Base-by-base conservation (phyloP, 306 rosid genomes). In the Casuarina equisetifolia region DNA sequence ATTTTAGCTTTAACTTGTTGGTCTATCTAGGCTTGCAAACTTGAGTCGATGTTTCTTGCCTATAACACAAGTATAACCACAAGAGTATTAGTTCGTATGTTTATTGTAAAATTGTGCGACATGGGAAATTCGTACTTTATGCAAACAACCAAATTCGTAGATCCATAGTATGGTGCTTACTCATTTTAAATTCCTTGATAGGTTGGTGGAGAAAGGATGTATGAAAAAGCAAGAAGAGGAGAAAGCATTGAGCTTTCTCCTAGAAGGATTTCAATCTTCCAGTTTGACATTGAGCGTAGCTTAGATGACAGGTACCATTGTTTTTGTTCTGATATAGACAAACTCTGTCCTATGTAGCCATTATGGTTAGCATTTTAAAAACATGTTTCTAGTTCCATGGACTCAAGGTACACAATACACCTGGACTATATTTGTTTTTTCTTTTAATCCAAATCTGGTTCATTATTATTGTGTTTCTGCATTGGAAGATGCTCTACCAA, bases 161-260 rank as follows among this genome's bases (percentile, higher is more conserved):
- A 40, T 15, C n/a, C 71, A 69, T 63, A 0, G 75, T 75, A 45
- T 77, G 71, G 40, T 83, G 38, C 76, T 79, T 81, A 80, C 81
- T 61, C 51, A 50, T 68, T 77, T 57, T 76, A 72, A 11, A 76
- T 79, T 40, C 78, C 74, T 54, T 86, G 72, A 59, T 63, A 95
- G 98, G 95, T 95, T 52, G 98, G 98, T 80, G 98, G 98, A 55
- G 98, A 95, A 83, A 95, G 79, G 81, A 77, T 95, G 97, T 95
- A 95, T 73, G 97, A 95, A 46, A 95, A 92, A 83, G 98, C 98
- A 84, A 92, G 98, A 85, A 89, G 93, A 82, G 98, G 98, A 78
- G 97, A 95, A 86, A 95, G 91, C 82, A 85, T 92, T 44, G 98
- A 95, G 78, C 98, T 95, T 74, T 87, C 98, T 16, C 97, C 98